These are phyloP conservation scores for Stephania cephalantha DNA, from an alignment of 164 flowering plant genomes.

Conservation along the genomic window DNA sequence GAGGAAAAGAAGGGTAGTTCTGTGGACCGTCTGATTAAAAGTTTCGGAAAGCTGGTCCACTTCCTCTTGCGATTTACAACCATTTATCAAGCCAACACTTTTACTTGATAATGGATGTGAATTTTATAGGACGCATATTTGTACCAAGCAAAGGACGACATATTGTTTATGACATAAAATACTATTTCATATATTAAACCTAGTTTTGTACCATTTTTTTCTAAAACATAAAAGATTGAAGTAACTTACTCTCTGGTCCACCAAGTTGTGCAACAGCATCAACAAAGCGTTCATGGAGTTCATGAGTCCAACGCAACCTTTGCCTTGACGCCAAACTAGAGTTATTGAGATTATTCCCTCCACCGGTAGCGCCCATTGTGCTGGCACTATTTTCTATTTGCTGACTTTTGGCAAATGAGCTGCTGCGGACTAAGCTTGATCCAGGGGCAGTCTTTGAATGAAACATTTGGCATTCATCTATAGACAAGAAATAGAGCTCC, in stretches of 20 bases:
- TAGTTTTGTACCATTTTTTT: neutral
- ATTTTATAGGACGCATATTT: neutral
- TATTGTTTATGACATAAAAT: too few relatives aligned
- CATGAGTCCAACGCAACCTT: conserved; percentile 87
- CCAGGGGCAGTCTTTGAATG: conserved; percentile 32
- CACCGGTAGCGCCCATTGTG: conserved; percentile 34
- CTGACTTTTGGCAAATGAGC: conserved; percentile 30
- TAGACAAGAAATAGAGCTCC: conserved; percentile 6
- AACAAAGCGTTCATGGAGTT: conserved; percentile 91
- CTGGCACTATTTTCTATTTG: conserved; percentile 28
- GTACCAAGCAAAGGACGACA: neutral
- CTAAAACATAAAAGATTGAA: neutral
- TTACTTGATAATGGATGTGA: neutral
- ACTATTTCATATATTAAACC: too few relatives aligned
- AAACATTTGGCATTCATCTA: conserved; percentile 25
- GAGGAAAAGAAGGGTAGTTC: neutral
- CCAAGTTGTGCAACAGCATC: conserved; percentile 95
- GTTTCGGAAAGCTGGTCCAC: neutral
- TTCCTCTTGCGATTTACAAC: neutral
- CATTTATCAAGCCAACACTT: neutral
- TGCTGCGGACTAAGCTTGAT: conserved; percentile 28
- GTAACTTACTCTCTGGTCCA: conserved; percentile 83
- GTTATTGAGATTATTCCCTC: conserved; percentile 42
- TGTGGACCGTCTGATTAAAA: neutral
- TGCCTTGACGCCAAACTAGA: conserved; percentile 67